Base-by-base conservation (phyloP, 495 filamentous ascomycete genomes). In the Xylaria nigripes region DNA sequence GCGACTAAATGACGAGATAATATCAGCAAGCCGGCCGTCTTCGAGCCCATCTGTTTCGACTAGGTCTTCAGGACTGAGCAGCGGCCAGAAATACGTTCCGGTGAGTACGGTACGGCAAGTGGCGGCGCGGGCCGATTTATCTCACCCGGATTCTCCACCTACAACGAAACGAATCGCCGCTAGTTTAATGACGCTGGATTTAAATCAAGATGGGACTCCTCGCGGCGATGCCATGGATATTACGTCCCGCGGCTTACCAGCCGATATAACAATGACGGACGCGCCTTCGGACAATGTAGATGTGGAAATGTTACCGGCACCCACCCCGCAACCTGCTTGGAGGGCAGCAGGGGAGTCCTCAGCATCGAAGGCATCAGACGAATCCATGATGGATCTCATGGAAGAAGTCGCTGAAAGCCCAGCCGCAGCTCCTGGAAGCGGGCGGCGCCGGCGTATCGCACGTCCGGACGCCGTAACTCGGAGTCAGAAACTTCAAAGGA, bases 361-460 rank as follows among this genome's bases (percentile, higher is more conserved):
- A 22, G 54, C 49, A 42, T 60, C 62, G 38, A 55, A 19, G 27
- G 5, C 25, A 7, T 60, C 56, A 32, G 12, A 38, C 2, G 62
- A 45, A 1, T 38, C 40, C 2, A 36, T 66, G 56, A 43, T 57
- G 19, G 64, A 71, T 9, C n/a, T 61, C 40, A 48, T 55, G 18
- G 66, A 71, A 44, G 72, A 74, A 55, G 69, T 80, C 3, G 65
- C 61, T 46, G 77, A 80, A 54, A 77, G 74, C 48, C 76, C 77
- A 2, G 66, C 42, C 13, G 64, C 72, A 51, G 74, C 73, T 23
- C 76, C 76, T 3, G 76, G 76, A 32, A 78, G 72, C 51, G 71
- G 68, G 16, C 63, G 64, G 2, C 66, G 74, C 42, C 65, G 72
- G 16, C 58, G 43, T 15, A 47, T 73, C 30, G 60, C 54, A 43